Conservation (phyloP, 805 yeast genomes). For the Metschnikowia cubensis region DNA sequence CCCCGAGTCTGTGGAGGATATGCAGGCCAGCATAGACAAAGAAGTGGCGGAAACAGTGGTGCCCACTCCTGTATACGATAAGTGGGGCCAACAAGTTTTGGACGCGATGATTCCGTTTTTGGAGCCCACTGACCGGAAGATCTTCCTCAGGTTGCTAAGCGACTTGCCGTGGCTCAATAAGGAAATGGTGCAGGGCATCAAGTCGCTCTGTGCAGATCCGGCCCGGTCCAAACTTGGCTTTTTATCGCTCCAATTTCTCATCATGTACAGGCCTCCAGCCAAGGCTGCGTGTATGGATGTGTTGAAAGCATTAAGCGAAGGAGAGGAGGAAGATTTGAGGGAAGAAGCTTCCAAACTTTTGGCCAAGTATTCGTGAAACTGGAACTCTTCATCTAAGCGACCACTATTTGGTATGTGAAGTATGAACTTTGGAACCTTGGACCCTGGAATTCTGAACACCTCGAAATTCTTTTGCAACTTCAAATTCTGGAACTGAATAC, state of each 20-base stretch:
- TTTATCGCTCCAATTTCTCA: slow-evolving; percentile 73
- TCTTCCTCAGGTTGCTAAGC: slow-evolving; percentile 76
- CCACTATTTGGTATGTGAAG: too few relatives aligned
- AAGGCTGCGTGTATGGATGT: slow-evolving; percentile 49
- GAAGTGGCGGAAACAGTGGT: slow-evolving; percentile 16
- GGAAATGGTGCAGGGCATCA: slow-evolving; percentile 58
- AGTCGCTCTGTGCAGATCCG: slow-evolving; percentile 81
- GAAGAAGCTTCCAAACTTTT: slow-evolving; percentile 45
- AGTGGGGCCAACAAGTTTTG: slow-evolving; percentile 67
- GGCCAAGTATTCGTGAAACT: slow-evolving; percentile 36
- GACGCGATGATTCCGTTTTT: slow-evolving; percentile 81
- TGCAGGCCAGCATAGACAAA: slow-evolving; percentile 18
- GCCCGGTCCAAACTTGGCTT: slow-evolving; percentile 76
- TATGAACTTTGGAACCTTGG: too few relatives aligned
- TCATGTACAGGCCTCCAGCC: slow-evolving; percentile 90
- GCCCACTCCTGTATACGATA: slow-evolving; percentile 51
- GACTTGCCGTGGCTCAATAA: slow-evolving; percentile 78
- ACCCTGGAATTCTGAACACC: too few relatives aligned
- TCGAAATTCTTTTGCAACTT: too few relatives aligned
- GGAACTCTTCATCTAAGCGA: too few relatives aligned
- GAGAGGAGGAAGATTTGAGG: slow-evolving; percentile 48
- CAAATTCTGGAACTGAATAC: too few relatives aligned
- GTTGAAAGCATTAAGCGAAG: slow-evolving; percentile 40
- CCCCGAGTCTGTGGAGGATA: slow-evolving; percentile 11
- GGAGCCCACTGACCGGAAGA: slow-evolving; percentile 75